Base-by-base conservation (phyloP, 192 early-diverging fungal species). In the Phlyctochytrium planicorne region DNA sequence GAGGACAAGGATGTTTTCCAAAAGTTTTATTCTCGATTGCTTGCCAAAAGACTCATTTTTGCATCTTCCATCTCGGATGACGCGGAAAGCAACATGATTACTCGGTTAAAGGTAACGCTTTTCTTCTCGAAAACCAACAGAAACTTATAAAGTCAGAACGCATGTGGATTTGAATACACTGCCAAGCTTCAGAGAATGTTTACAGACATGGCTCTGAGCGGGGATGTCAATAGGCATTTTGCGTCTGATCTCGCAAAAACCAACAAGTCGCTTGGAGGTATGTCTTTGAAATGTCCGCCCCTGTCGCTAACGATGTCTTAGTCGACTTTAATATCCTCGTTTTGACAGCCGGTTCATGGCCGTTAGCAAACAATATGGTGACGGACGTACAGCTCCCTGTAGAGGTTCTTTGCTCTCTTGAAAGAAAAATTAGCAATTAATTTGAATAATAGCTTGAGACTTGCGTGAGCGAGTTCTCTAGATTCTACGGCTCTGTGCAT, bases 1-100 rank as follows among this genome's bases (percentile, higher is more conserved):
- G 89, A 93, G 53, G 93, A 95, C 63, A 95, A 95, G 65, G 93
- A 95, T 65, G 78, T 95, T 0, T 95, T 92, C 78, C 93, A 95
- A 80, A 94, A 94, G 76, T 93, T 93, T 65, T 95, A 95, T 67
- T 87, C 91, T 2, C 79, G 91, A 23, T 82, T 87, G 70, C 80
- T 95, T 29, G 93, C 91, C 2, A 93, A 91, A 67, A 84, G 93
- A 14, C 71, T 95, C 1, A 88, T 95, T n/a, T 84, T 88, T 70
- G 78, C 81, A 10, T 76, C 84, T 2, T 91, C 88, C 10, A 62
- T 79, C 24, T 91, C 90, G 2, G 91, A 92, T 30, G 93, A 95
- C 31, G 75, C 87, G n/a, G 93, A 95, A 67, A 73, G 78, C 4
- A 86, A 75, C 60, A 90, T 94, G 91, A 93, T 95, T 30, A 82